Evolutionary conservation across 1,284 basidiomycete species (phyloP).

Genomic region (Ustanciosporium gigantosporum): DNA sequence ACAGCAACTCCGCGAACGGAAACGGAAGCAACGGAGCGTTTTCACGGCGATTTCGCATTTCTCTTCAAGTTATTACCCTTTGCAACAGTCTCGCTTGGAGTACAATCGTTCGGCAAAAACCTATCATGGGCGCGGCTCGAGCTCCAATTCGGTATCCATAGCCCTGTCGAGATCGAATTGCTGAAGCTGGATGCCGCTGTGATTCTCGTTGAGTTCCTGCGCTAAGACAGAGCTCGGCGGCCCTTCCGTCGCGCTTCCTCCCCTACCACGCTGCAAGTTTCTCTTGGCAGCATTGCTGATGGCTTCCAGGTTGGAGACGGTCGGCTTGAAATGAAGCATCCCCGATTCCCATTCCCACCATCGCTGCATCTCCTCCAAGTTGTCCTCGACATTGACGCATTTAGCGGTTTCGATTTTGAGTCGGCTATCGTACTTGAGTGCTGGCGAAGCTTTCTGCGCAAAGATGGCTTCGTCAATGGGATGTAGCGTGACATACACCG

Average conservation of each 20-base stretch:
- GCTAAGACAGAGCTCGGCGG: conserved; percentile 24
- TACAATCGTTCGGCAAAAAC: no score
- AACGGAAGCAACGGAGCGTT: no score
- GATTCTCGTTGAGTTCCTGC: conserved; percentile 34
- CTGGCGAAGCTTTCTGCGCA: conserved; percentile 30
- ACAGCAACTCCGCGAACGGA: no score
- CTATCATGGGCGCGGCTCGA: conserved; percentile 2
- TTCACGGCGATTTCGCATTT: no score
- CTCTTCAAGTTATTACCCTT: no score
- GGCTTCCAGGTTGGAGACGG: conserved; percentile 33
- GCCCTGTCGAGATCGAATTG: conserved; percentile 28
- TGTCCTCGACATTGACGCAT: conserved; percentile 32
- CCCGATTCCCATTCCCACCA: conserved; percentile 44
- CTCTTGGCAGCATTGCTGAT: conserved; percentile 27
- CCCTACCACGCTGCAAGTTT: conserved; percentile 5
- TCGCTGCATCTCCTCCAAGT: conserved; percentile 36
- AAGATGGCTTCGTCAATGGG: conserved; percentile 40
- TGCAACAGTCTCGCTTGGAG: no score
- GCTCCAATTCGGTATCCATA: conserved; percentile 35
- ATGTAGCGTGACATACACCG: conserved; percentile 36
- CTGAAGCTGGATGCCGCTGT: conserved; percentile 37
- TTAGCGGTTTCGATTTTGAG: conserved; percentile 38
- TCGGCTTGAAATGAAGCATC: conserved; percentile 37
- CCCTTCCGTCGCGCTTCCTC: no score
- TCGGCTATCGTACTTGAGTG: conserved; percentile 21